phyloP scores from a whole-genome alignment of 148 eudicot genomes.

The Vaccinium macrocarpon region DNA sequence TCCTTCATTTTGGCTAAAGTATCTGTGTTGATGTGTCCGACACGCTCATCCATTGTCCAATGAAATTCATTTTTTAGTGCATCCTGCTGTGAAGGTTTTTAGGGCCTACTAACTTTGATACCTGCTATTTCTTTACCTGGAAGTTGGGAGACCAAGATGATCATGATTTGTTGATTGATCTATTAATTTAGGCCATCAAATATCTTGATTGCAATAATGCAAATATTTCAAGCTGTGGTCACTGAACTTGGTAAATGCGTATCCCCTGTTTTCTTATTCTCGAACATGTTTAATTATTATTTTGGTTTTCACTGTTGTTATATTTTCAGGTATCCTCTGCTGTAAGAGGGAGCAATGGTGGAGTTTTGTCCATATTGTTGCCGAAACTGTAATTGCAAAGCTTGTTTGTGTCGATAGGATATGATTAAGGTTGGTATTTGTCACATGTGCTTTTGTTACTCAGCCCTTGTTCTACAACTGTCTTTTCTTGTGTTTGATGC shows the following conservation, averaged over 20 bases:
- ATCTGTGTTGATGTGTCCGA: no score
- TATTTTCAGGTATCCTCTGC: constrained; percentile 50
- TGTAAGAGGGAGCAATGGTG: constrained; percentile 48
- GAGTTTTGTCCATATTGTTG: constrained; percentile 54
- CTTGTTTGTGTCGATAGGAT: constrained; percentile 46
- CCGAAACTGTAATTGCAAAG: constrained; percentile 63
- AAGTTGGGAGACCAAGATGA: no score
- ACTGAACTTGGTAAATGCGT: neutral
- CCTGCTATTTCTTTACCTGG: no score
- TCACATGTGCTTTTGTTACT: neutral
- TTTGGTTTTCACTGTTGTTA: neutral
- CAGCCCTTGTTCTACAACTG: neutral
- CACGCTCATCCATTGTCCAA: no score
- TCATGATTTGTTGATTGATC: neutral
- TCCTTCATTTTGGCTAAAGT: no score
- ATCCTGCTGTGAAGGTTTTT: no score
- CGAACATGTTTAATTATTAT: neutral
- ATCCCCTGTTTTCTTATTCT: no score
- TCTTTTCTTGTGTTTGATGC: neutral
- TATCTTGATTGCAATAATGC: neutral
- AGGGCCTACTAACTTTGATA: no score
- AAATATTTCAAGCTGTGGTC: neutral
- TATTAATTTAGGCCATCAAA: neutral
- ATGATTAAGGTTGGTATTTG: constrained; percentile 23
- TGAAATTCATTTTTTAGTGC: no score